A percentile compares a stretch with the other conserved stretches of the same genome.
Evolutionary conservation across 2,329 filamentous ascomycete species (phyloP).

Genomic region (Elsinoe necatrix): DNA sequence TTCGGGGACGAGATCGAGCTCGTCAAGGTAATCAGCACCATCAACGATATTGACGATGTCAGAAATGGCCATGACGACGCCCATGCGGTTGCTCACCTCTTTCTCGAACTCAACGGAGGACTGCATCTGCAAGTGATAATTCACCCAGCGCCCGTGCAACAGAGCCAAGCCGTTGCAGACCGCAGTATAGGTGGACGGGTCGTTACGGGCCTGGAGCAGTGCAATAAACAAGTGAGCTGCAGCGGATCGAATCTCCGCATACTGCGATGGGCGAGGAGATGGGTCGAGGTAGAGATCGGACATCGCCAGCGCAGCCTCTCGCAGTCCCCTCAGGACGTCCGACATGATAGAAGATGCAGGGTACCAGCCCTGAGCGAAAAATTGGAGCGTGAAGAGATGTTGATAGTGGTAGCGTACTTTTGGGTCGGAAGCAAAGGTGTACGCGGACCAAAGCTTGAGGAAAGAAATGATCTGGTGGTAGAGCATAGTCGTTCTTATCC

Average conservation of each 20-base stretch:
- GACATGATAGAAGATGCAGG: not conserved
- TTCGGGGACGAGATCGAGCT: not conserved
- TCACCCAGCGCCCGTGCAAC: not conserved
- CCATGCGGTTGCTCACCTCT: not conserved
- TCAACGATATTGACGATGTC: not conserved
- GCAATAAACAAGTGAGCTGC: not conserved
- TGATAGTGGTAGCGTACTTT: not conserved
- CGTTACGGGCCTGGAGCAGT: not conserved
- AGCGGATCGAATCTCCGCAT: not conserved
- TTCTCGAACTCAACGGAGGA: not conserved
- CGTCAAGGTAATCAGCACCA: not conserved
- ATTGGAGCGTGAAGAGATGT: not conserved
- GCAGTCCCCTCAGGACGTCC: not conserved
- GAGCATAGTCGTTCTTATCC: not conserved
- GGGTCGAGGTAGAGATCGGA: not conserved
- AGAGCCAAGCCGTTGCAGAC: not conserved
- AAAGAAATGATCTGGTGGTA: not conserved
- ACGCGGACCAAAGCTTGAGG: not conserved
- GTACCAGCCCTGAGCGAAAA: not conserved
- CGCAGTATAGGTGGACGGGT: not conserved
- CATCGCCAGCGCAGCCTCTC: not conserved
- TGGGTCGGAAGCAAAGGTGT: not conserved
- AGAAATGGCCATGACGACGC: not conserved
- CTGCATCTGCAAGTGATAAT: not conserved
- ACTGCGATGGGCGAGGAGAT: not conserved